These are phyloP conservation scores for Lactarius indigo DNA, from an alignment of 768 basidiomycete genomes.

Conservation along the genomic window DNA sequence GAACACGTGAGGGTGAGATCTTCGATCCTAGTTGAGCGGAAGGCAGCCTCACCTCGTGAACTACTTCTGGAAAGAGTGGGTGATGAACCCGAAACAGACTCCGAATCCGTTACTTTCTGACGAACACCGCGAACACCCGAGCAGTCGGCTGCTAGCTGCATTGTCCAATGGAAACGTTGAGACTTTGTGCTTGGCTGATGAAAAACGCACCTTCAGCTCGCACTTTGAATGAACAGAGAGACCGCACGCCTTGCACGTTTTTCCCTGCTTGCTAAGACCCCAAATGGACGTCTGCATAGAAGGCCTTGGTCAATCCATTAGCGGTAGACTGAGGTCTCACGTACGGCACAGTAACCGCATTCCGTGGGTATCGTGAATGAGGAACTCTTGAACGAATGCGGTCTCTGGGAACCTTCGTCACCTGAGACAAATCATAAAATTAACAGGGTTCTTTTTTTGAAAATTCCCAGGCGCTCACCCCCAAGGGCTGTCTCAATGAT, in stretches of 20 bases:
- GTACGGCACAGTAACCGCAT: conserved; percentile 65
- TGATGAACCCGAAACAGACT: conserved; percentile 31
- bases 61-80: conserved; percentile 36
- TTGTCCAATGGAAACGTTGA: conserved; percentile 15
- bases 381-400: conserved; percentile 80
- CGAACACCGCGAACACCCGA: conserved; percentile 31
- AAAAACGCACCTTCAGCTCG: conserved; percentile 65
- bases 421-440: conserved; percentile 38
- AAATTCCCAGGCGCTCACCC: conserved; percentile 41
- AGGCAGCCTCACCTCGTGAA: conserved; percentile 27
- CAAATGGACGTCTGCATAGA: conserved; percentile 67
- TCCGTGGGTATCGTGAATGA: conserved; percentile 83
- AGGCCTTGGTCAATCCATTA: conserved; percentile 2
- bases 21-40: conserved; percentile 15
- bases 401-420: conserved; percentile 66
- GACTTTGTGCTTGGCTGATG: conserved; percentile 9
- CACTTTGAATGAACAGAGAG: conserved; percentile 82
- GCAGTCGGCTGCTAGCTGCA: conserved; percentile 74
- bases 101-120: conserved; percentile 26
- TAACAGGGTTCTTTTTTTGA: background rate
- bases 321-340: conserved; percentile 1
- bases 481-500: conserved; percentile 58
- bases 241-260: conserved; percentile 75
- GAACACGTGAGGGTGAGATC: conserved; percentile 24
- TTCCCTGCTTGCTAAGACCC: conserved; percentile 85